Base-by-base conservation (phyloP, 2,329 filamentous ascomycete species). In the Beauveria pseudobassiana region DNA sequence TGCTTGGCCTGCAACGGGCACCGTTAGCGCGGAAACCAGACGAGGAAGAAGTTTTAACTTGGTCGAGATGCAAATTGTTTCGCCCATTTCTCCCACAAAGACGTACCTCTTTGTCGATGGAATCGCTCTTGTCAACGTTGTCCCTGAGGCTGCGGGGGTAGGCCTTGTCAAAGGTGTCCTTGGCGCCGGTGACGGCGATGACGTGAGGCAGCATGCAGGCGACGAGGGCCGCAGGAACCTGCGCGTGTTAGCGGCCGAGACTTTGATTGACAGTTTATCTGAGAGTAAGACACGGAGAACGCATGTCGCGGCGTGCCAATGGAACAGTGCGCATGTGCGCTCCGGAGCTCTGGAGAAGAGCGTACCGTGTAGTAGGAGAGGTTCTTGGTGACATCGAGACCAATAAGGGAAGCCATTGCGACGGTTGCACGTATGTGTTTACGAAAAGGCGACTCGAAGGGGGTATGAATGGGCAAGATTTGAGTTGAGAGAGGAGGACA, bases 1-100 rank as follows among this genome's bases (percentile, higher is more conserved):
- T 84, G 85, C 68, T 87, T 82, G 28, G 75, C 77, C 69, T 83
- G 18, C n/a, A 22, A 9, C 9, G 18, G 3, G 10, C 20, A 22
- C 9, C 34, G 43, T 57, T 38, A 49, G 54, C 22, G n/a, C 2
- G 16, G n/a, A 45, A 24, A 12, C 4, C 5, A 28, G 48, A 24
- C 12, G 24, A 30, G 48, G 7, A 2, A 14, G 28, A 12, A 5
- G 30, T 5, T 34, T 34, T 5, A 1, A 14, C 14, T 34, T 34
- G 30, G 30, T 34, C 30, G 5, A 38, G 34, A 38, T 38, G 34
- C 34, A 38, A 14, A 14, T 4, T 38, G 34, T 14, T 5, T 38
- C 12, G 34, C 1, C 12, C 5, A 38, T 1, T 38, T 14, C 14
- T 14, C 34, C 34, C 1, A 14, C 34, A 14, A 38, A 22, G 20